These are phyloP conservation scores for Xylaria sp. DNA, from an alignment of 2,329 filamentous ascomycete species.

Conservation along the genomic window DNA sequence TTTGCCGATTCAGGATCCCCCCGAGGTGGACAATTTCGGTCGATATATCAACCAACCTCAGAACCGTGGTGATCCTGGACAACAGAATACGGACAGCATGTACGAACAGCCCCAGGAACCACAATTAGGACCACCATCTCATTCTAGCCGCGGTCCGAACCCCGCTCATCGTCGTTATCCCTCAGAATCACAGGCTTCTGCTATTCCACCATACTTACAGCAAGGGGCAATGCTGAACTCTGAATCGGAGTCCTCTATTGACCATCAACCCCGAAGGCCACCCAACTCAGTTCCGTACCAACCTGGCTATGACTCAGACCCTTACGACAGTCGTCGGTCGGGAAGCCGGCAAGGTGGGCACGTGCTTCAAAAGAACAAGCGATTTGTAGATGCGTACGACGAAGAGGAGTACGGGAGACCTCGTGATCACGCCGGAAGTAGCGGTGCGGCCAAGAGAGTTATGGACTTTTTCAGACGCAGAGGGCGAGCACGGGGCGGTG, in stretches of 20 bases:
- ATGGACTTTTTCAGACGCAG: slow-evolving; percentile 98
- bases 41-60: slow-evolving; percentile 50
- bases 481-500: slow-evolving; percentile 76
- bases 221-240: slow-evolving; percentile 60
- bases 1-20: slow-evolving; percentile 62
- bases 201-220: slow-evolving; percentile 59
- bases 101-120: slow-evolving; percentile 52
- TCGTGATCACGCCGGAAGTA: slow-evolving; percentile 80
- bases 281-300: slow-evolving; percentile 58
- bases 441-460: slow-evolving; percentile 86
- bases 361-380: slow-evolving; percentile 84
- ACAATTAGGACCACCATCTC: slow-evolving; percentile 44
- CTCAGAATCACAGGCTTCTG: slow-evolving; percentile 55
- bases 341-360: slow-evolving; percentile 55
- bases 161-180: slow-evolving; percentile 56
- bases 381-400: slow-evolving; percentile 91
- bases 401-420: slow-evolving; percentile 69
- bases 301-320: slow-evolving; percentile 56
- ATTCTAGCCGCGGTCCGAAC: slow-evolving; percentile 46
- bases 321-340: slow-evolving; percentile 54
- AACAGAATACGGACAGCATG: slow-evolving; percentile 54
- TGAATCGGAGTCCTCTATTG: slow-evolving; percentile 65
- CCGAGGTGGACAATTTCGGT: slow-evolving; percentile 52
- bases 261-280: slow-evolving; percentile 55
- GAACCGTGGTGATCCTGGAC: slow-evolving; percentile 33